Base-by-base conservation (phyloP, 352 stramenopile species). In the Pseudoperonospora humuli region DNA sequence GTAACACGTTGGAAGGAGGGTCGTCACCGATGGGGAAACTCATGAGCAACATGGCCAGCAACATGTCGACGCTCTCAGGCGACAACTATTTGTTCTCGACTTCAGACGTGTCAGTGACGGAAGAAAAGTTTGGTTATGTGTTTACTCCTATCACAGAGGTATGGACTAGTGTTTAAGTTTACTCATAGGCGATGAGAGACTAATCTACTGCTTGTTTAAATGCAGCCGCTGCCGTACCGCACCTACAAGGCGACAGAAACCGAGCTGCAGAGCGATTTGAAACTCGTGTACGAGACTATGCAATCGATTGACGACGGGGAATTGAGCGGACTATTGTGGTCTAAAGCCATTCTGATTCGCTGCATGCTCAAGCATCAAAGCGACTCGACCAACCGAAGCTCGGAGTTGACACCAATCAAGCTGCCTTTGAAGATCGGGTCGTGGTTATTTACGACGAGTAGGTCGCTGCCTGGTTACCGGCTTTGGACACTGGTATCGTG, bases 361-460 rank as follows among this genome's bases (percentile, higher is more conserved):
- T 76, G 58, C 15, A 57, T 75, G 19, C 54, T 86, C 14, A 62
- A 62, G 19, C 64, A 45, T 31, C 47, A 50, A 32, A 38, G 8
- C 14, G 36, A 58, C 40, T 41, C 40, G 9, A 51, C 39, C 7
- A 57, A 39, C 3, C 36, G 15, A 26, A 38, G 15, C 31, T 45
- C 45, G 26, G 15, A 29, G n/a, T 38, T 41, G 23, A 49, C 49
- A n/a, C 40, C 50, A 21, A 42, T 66, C 6, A 5, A 67, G 21
- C 33, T 89, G 14, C 74, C 76, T 7, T 52, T 60, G 3, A 71
- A 70, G 31, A 88, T 89, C 37, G 64, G 65, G n/a, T 58, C 64
- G 13, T 92, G 76, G 75, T 64, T 92, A 36, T 92, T 89, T 56
- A 69, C 64, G 25, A 85, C 78, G 11, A 86, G 79, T 92, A 73